phyloP scores from a whole-genome alignment of 768 basidiomycete species.

The Trametes elegans region DNA sequence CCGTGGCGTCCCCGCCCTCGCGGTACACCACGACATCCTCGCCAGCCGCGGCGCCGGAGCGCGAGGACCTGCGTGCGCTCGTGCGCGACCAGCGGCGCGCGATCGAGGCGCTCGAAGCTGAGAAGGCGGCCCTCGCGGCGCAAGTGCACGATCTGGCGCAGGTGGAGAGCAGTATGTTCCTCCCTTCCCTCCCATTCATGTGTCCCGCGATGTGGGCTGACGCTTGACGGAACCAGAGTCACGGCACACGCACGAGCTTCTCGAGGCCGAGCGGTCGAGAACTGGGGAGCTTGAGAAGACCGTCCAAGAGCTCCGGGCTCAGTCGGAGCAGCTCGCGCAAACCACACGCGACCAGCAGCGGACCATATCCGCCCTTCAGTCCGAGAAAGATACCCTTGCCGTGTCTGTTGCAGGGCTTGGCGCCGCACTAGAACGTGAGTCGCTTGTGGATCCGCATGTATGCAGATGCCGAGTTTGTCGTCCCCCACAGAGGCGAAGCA shows the following conservation, averaged over 20 bases:
- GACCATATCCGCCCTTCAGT: constrained; percentile 13
- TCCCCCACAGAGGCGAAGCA: not conserved
- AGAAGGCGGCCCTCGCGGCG: constrained; percentile 37
- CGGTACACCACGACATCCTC: constrained; percentile 16
- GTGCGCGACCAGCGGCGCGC: constrained; percentile 66
- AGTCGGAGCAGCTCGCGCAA: constrained; percentile 7
- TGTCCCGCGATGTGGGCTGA: not conserved
- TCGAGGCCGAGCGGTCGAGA: constrained; percentile 38
- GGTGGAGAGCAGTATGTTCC: constrained; percentile 59
- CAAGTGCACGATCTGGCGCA: constrained; percentile 56
- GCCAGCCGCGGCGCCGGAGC: constrained; percentile 18
- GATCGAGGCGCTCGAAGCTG: constrained; percentile 66
- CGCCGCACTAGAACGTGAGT: constrained; percentile 4
- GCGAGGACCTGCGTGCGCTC: constrained; percentile 29
- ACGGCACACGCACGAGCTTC: constrained; percentile 13
- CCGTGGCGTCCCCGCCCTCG: constrained; percentile 36
- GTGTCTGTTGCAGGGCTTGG: not conserved
- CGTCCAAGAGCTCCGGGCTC: constrained; percentile 11
- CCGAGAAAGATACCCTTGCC: not conserved
- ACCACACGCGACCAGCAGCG: constrained; percentile 9
- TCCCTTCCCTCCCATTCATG: not conserved
- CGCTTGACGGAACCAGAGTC: constrained; percentile 12
- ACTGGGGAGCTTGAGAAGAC: constrained; percentile 37
- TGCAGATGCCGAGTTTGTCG: not conserved
- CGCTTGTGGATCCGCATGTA: not conserved